These are phyloP conservation scores for Pseudogymnoascus sp. DNA, from an alignment of 2,329 filamentous ascomycete genomes.

Conservation along the genomic window DNA sequence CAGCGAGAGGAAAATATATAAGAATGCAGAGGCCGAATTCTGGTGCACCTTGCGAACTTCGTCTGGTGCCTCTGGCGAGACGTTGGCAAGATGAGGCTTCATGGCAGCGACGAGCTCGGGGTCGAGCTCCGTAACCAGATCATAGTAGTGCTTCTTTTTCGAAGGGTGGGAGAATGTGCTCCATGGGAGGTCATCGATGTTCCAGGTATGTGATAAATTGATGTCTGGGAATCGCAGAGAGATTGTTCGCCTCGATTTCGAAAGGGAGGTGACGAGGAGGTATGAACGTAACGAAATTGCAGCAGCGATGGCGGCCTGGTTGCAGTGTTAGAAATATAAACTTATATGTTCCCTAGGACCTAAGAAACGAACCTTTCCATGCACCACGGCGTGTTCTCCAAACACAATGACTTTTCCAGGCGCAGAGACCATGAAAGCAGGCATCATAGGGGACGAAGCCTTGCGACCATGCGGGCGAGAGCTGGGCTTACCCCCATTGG, in stretches of 20 bases:
- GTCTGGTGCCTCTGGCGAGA: constrained; percentile 60
- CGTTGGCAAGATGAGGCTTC: constrained; percentile 64
- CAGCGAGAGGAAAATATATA: constrained; percentile 87
- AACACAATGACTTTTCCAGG: constrained; percentile 98
- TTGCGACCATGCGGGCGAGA: constrained; percentile 37
- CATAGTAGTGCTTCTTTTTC: constrained; percentile 95
- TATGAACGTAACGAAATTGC: constrained; percentile 94
- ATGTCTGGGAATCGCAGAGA: constrained; percentile 88
- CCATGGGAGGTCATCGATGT: constrained; percentile 90
- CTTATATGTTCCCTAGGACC: too few species aligned
- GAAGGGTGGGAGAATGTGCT: constrained; percentile 64
- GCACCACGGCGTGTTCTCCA: constrained; percentile 95
- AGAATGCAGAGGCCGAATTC: constrained; percentile 72
- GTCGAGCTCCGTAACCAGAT: constrained; percentile 76
- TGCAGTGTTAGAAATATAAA: neutral
- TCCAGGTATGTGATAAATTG: constrained; percentile 82
- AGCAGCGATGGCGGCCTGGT: constrained; percentile 80
- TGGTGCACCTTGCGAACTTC: constrained; percentile 77
- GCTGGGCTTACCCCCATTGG: constrained; percentile 13
- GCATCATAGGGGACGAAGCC: constrained; percentile 61
- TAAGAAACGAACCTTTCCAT: constrained; percentile 71
- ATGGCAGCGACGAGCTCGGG: constrained; percentile 72
- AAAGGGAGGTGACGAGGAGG: constrained; percentile 87
- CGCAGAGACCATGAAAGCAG: constrained; percentile 94
- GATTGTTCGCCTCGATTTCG: constrained; percentile 83